Conservation (phyloP, 1,284 basidiomycete genomes). For the Fomitopsis pinicola region DNA sequence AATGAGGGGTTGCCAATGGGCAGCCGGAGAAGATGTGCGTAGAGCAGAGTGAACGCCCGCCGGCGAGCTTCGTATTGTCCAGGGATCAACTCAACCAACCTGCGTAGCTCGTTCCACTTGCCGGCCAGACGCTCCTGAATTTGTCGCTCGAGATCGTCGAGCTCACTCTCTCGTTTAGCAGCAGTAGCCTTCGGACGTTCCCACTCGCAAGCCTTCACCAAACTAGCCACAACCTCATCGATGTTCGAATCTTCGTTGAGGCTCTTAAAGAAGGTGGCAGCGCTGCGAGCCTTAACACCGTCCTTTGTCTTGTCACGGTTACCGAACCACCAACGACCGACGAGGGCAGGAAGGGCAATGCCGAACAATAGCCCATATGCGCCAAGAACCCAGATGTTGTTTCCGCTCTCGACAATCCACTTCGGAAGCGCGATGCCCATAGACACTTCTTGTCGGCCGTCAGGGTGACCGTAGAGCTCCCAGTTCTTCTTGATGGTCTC, state of each 20-base stretch:
- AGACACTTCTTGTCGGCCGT: constrained; percentile 91
- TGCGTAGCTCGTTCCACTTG: constrained; percentile 48
- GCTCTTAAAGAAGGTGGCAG: constrained; percentile 86
- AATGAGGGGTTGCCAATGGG: constrained; percentile 55
- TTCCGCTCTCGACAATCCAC: constrained; percentile 92
- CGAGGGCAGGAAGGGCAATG: constrained; percentile 81
- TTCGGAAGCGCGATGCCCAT: constrained; percentile 96
- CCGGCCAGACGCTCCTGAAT: constrained; percentile 46
- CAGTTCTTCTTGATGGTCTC: constrained; percentile 91
- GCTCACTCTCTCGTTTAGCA: constrained; percentile 32
- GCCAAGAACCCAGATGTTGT: constrained; percentile 89
- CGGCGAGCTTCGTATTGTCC: constrained; percentile 31
- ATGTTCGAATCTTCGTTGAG: constrained; percentile 80
- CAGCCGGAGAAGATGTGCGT: constrained; percentile 83
- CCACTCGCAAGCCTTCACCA: constrained; percentile 76
- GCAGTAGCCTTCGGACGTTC: constrained; percentile 27
- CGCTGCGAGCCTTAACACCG: constrained; percentile 81
- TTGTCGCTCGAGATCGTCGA: constrained; percentile 56
- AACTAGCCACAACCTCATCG: constrained; percentile 69
- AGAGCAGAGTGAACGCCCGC: constrained; percentile 73
- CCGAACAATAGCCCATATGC: constrained; percentile 89
- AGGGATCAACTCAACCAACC: constrained; percentile 34
- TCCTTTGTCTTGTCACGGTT: constrained; percentile 91
- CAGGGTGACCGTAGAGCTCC: constrained; percentile 91
- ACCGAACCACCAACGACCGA: constrained; percentile 98